Evolutionary conservation across 208 protist species (phyloP), one percentile per base, ranked within the genome.

Genomic region (Novymonas esmeraldas): DNA sequence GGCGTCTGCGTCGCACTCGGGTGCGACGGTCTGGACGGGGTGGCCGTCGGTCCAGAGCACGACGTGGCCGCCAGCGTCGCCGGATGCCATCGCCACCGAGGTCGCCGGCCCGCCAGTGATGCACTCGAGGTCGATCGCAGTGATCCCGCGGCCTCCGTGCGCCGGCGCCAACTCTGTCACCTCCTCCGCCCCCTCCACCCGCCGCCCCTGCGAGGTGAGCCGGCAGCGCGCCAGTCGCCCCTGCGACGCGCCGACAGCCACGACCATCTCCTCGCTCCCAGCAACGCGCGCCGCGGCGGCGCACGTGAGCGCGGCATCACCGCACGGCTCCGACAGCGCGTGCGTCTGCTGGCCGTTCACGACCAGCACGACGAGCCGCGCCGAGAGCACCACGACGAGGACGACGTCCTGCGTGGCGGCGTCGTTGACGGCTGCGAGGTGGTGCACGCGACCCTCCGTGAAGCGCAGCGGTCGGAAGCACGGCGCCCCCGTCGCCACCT

Each of bases 131-230:
- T 81, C 76, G 13, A 79, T 44, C 9, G 86, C 80, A 1, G 78
- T 76, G 45, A 92, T 69, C 54, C 70, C 63, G 44, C 65, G 63
- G 10, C 55, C 54, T 24, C 77, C 73, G 54, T 92, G 86, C 34
- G 76, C 63, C 48, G 70, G 49, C 42, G 66, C 69, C 10, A 50
- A 64, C 22, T 36, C 16, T 1, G 26, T 38, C 2, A 22, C 20
- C 45, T 49, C 39, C 16, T 16, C 28, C 6, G 34, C 4, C 4
- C 42, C 4, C 4, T 41, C 16, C 11, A 49, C 6, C 1, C 46
- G 39, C n/a, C 48, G 52, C 0, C 70, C 70, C 26, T 57, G 18
- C 39, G 59, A 22, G 6, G 62, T 65, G 70, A 36, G 62, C 2
- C 41, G 54, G 28, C 42, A 9, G 4, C 45, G 11, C 31, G 64